Conservation (phyloP, 768 basidiomycete genomes). For the Omphalotus guepiniiformis region DNA sequence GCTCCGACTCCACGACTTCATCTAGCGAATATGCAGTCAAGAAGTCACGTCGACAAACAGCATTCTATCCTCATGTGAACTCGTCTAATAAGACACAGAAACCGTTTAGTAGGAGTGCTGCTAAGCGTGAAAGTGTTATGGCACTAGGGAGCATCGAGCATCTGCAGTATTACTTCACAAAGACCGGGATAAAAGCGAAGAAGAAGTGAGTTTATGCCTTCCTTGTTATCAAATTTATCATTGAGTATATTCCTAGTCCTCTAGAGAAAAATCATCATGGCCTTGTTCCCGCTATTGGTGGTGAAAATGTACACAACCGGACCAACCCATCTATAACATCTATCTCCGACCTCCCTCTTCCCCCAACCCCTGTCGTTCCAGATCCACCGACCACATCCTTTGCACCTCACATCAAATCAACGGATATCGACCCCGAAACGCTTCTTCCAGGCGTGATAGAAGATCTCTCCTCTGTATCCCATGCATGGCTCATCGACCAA, state of each 20-base stretch:
- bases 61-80: constrained; percentile 75
- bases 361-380: constrained; percentile 63
- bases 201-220: constrained; percentile 52
- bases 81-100: constrained; percentile 70
- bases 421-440: constrained; percentile 72
- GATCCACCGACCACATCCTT: constrained; percentile 33
- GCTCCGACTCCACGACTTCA: too few relatives aligned
- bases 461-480: constrained; percentile 63
- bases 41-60: constrained; percentile 63
- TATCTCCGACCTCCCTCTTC: constrained; percentile 54
- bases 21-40: constrained; percentile 18
- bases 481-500: constrained; percentile 54
- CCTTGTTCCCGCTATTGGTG: constrained; percentile 75
- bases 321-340: constrained; percentile 36
- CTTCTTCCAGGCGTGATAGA: constrained; percentile 74
- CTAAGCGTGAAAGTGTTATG: constrained; percentile 92
- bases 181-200: constrained; percentile 73
- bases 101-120: constrained; percentile 86
- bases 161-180: constrained; percentile 92
- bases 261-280: constrained; percentile 47
- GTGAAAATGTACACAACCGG: constrained; percentile 42
- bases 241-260: not conserved
- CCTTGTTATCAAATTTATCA: constrained; percentile 3
- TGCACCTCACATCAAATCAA: constrained; percentile 56
- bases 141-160: constrained; percentile 95